A percentile compares a stretch with the other conserved stretches of the same genome.
phyloP scores from a whole-genome alignment of 140 eudicot species.

The Oenanthe javanica region DNA sequence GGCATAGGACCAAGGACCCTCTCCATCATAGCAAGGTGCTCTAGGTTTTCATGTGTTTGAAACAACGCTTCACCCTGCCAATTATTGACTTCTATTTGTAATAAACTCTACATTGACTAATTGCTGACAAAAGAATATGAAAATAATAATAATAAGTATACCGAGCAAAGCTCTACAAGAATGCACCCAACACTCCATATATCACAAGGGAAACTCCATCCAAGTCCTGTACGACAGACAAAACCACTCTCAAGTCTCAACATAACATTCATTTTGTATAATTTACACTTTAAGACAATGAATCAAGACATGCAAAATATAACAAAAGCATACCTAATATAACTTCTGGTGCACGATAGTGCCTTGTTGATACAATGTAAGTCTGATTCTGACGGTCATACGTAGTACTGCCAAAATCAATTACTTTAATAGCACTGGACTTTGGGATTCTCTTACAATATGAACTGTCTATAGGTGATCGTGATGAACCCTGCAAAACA shows the following conservation, averaged over 20 bases:
- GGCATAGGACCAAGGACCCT: conserved; percentile 72
- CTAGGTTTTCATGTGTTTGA: conserved; percentile 82
- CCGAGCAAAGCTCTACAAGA: conserved; percentile 81
- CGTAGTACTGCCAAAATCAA: conserved; percentile 90
- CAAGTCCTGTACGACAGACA: conserved; percentile 37
- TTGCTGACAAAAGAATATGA: background rate
- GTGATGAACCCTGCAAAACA: conserved; percentile 26
- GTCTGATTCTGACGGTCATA: conserved; percentile 65
- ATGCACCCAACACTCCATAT: conserved; percentile 94
- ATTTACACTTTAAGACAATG: too few relatives aligned
- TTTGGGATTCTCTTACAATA: conserved; percentile 64
- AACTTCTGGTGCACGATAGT: conserved; percentile 92
- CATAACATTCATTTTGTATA: background rate
- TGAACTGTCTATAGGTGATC: conserved; percentile 29
- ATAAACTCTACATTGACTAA: background rate
- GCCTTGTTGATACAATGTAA: conserved; percentile 80
- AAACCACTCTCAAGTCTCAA: background rate
- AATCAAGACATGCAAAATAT: background rate
- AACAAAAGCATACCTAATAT: conserved; percentile 40
- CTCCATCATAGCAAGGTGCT: conserved; percentile 98
- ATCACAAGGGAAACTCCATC: conserved; percentile 92
- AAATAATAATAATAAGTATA: conserved; percentile 13
- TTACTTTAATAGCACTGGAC: conserved; percentile 85
- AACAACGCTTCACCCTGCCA: conserved; percentile 49
- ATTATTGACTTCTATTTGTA: background rate